Percentiles rank a stretch among this genome's conserved stretches.
Conservation (phyloP, 2,329 filamentous ascomycete genomes). For the Blumeria graminis region DNA sequence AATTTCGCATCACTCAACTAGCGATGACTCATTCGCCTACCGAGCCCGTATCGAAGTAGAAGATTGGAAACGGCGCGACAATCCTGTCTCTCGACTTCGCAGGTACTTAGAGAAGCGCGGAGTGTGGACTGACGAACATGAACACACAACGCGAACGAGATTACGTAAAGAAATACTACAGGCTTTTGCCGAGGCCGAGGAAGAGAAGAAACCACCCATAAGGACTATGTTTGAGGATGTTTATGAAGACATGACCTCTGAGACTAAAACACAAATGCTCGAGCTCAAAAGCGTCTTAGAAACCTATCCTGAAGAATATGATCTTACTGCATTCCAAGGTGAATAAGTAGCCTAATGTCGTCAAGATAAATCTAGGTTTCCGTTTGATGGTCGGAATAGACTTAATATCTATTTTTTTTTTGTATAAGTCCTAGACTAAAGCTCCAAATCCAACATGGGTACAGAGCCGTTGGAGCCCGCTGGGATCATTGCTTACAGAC, state of each 20-base stretch:
- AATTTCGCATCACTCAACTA: slow-evolving; percentile 92
- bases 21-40: slow-evolving; percentile 92
- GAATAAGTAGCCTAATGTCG: slow-evolving; percentile 22
- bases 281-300: slow-evolving; percentile 57
- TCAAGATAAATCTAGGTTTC: neutral
- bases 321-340: slow-evolving; percentile 51
- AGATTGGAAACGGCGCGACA: slow-evolving; percentile 78
- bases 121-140: slow-evolving; percentile 65
- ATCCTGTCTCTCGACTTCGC: slow-evolving; percentile 60
- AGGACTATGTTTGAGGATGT: slow-evolving; percentile 61
- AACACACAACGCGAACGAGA: slow-evolving; percentile 43
- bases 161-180: slow-evolving; percentile 54
- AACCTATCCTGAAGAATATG: slow-evolving; percentile 81
- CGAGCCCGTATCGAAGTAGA: slow-evolving; percentile 81
- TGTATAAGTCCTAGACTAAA: no score
- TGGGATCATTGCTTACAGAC: no score
- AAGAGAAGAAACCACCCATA: slow-evolving; percentile 54
- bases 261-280: slow-evolving; percentile 49
- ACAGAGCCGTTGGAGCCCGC: no score
- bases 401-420: no score
- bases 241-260: slow-evolving; percentile 69
- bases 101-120: slow-evolving; percentile 76
- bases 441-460: no score
- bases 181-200: slow-evolving; percentile 66
- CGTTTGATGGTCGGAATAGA: no score